Evolutionary conservation across 75 land plant species (phyloP).

Genomic region (Isoetes taiwanensis): DNA sequence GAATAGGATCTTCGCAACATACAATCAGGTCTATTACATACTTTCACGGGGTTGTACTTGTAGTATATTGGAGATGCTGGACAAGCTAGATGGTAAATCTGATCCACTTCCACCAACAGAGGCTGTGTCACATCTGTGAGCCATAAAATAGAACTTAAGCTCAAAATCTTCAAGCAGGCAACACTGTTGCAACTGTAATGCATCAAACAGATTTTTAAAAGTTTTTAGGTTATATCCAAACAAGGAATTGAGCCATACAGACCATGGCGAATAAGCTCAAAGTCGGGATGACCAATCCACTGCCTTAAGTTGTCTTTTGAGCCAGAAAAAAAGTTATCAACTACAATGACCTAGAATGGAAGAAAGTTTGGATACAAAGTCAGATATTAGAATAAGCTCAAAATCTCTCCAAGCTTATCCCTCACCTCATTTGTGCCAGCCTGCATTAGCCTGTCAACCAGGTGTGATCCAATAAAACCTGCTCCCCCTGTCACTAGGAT

Average conservation of each 20-base stretch:
- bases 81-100: constrained; percentile 36
- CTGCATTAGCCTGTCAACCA: constrained; percentile 90
- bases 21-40: constrained; percentile 3
- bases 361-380: not conserved
- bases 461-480: constrained; percentile 94
- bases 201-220: not conserved
- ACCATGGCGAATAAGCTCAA: constrained; percentile 71
- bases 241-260: not conserved
- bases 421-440: constrained; percentile 84
- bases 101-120: constrained; percentile 32
- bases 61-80: constrained; percentile 33
- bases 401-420: not conserved
- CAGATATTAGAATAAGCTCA: not conserved
- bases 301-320: constrained; percentile 49
- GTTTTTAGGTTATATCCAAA: not conserved
- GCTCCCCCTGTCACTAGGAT: constrained; percentile 95
- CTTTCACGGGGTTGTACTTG: constrained; percentile 36
- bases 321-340: constrained; percentile 56
- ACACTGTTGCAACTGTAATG: no score
- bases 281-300: constrained; percentile 63
- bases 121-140: constrained; percentile 35
- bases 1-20: not conserved
- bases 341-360: constrained; percentile 39
- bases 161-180: no score
- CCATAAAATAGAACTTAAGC: no score